These are phyloP conservation scores for Penstemon newberryi DNA, from an alignment of 257 asterid species.

Conservation along the genomic window DNA sequence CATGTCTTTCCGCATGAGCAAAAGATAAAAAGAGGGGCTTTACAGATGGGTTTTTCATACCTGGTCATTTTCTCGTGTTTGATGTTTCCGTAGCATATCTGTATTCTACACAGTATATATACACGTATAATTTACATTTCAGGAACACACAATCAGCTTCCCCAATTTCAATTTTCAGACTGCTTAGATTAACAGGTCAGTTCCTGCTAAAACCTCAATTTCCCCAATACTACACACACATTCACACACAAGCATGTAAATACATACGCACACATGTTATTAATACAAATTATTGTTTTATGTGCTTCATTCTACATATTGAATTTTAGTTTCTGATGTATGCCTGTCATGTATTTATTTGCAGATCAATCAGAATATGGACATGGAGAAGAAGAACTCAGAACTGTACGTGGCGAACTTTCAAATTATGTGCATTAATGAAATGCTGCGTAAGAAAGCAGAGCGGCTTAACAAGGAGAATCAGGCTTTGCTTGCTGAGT, in stretches of 20 bases:
- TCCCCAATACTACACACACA: background rate
- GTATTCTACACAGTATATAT: conserved; percentile 17
- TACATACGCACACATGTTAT: background rate
- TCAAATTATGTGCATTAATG: conserved; percentile 48
- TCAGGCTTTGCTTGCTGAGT: conserved; percentile 43
- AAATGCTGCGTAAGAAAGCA: conserved; percentile 52
- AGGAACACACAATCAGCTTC: conserved; percentile 5
- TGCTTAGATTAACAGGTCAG: conserved; percentile 19
- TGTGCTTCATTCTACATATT: background rate
- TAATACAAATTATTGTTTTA: background rate
- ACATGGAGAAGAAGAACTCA: conserved; percentile 50
- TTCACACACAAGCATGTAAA: background rate
- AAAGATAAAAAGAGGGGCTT: conserved; percentile 4
- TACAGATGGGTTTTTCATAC: conserved; percentile 13
- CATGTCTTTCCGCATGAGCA: conserved; percentile 25
- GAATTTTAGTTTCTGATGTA: background rate
- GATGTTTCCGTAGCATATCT: background rate
- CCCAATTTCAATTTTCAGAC: background rate
- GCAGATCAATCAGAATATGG: conserved; percentile 23
- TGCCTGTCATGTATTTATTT: conserved; percentile 18
- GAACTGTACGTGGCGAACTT: conserved; percentile 55
- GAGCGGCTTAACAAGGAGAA: conserved; percentile 53
- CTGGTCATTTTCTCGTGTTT: conserved; percentile 25
- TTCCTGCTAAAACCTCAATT: conserved; percentile 2
- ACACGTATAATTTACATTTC: background rate